Conservation (phyloP, 1,139 yeast genomes). For the Candida labiduridarum region DNA sequence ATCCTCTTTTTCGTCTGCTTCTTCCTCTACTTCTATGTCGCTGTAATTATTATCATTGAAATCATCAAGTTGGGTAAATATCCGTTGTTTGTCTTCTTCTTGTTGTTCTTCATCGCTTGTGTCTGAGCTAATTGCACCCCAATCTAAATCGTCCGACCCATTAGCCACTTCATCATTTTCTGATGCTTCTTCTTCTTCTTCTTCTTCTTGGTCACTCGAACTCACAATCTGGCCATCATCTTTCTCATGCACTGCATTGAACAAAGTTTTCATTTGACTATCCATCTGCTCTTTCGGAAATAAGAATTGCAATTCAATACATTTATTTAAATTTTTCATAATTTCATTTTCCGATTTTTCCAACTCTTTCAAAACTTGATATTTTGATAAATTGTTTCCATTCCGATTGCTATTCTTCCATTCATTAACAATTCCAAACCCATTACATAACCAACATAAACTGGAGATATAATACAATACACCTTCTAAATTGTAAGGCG, state of each 20-base stretch:
- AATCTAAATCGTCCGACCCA: slow-evolving; percentile 7
- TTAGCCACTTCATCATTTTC: not conserved
- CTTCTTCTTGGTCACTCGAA: slow-evolving; percentile 10
- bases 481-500: slow-evolving; percentile 51
- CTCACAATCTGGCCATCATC: not conserved
- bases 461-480: slow-evolving; percentile 36
- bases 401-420: slow-evolving; percentile 7
- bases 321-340: slow-evolving; percentile 25
- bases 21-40: not conserved
- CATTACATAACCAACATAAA: slow-evolving; percentile 28
- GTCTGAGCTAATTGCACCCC: slow-evolving; percentile 14
- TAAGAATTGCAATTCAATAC: slow-evolving; percentile 32
- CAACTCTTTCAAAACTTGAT: slow-evolving; percentile 12
- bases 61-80: slow-evolving; percentile 1
- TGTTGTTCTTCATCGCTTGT: slow-evolving; percentile 1
- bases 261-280: slow-evolving; percentile 14
- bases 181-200: slow-evolving; percentile 10
- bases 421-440: slow-evolving; percentile 17
- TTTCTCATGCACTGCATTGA: not conserved
- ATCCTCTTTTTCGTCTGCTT: not conserved
- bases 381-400: slow-evolving; percentile 6
- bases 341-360: slow-evolving; percentile 22
- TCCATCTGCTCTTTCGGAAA: slow-evolving; percentile 29
- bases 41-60: not conserved
- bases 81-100: not conserved